Base-by-base conservation (phyloP, 2,329 filamentous ascomycete species). In the Scedosporium dehoogii region DNA sequence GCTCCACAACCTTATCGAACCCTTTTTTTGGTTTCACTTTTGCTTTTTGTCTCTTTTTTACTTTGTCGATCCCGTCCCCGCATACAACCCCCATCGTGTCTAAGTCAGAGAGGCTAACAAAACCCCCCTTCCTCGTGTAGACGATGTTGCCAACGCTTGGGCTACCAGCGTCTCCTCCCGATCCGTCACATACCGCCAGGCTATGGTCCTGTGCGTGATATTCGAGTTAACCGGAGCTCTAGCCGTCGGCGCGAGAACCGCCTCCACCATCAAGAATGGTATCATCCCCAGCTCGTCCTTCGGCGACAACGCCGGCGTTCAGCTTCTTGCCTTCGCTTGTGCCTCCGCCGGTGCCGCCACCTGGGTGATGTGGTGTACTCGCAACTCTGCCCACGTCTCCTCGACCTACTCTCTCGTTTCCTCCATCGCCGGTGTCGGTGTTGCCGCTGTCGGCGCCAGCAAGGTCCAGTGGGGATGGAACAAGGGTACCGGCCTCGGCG, bases 351-450 rank as follows among this genome's bases (percentile, higher is more conserved):
- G 79, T 68, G 85, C 87, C 58, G 85, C 86, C 1, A 77, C 80
- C 9, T 92, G 88, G 88, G 87, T 91, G 58, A 91, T 90, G 87
- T 91, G 87, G 87, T 91, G 88, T 73, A 91, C 88, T 1, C 79
- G 81, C 57, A 80, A 91, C 79, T 88, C 85, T 3, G 86, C 87
- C 63, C 88, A 89, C 75, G 86, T 89, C 68, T 89, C 86, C 0
- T 88, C 87, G 0, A 89, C 86, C 29, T 88, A 89, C 78, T 88
- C 86, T 0, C 81, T 90, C 61, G 82, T 89, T 70, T 88, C 85
- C 0, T 81, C 86, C 63, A 80, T 90, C 46, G 85, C 85, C 63
- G 86, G 86, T 74, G 86, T 89, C 48, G 86, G 86, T 74, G 83
- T 89, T 66, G 86, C 87, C 0, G 84, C 84, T 3, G 85, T 82